Evolutionary conservation across 192 early-diverging fungal species (phyloP), one percentile per base, ranked within the genome.

Genomic region (Glomus cerebriforme): DNA sequence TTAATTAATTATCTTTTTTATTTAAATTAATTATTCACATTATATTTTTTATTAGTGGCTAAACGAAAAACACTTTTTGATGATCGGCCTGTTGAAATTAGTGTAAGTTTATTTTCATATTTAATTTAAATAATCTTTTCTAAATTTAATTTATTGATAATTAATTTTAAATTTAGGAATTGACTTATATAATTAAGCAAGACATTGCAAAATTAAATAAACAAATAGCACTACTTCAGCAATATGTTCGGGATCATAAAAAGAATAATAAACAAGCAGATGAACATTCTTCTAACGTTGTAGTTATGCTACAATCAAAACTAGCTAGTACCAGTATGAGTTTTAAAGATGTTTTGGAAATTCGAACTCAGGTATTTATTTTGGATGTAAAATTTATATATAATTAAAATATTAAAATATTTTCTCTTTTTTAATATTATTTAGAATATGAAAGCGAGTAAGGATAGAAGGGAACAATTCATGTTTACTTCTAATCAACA

Each of bases 331-430:
- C 97, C 12, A 94, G 93, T 9, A 92, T 91, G 63, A 90, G 89
- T 31, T 99, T 99, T 81, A 99, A 98, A 81, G 92, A 95, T 78
- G 94, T 99, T 10, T 86, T 99, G n/a, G 96, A 99, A 82, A 89
- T 99, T 45, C 89, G 98, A 27, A 98, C 95, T 69, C 88, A 92
- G 77, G 86, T 87, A 80, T 43, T n/a, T 43, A 43, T 43, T 43
- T 43, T 43, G 39, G 12, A 10, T 2, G 39, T 43, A 43, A 43
- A 43, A 12, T 43, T 43, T 43, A 47, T 32, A 79, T 39, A 34
- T 29, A 17, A 34, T 10, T 26, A 43, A n/a, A 45, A n/a, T 34
- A 60, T 4, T 7, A 66, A n/a, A n/a, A n/a, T 75, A 37, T 32
- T 73, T 59, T 19, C 6, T 81, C 34, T 49, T 65, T 58, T 58